Conservation (phyloP, 768 basidiomycete species). For the Tulasnella sp. region DNA sequence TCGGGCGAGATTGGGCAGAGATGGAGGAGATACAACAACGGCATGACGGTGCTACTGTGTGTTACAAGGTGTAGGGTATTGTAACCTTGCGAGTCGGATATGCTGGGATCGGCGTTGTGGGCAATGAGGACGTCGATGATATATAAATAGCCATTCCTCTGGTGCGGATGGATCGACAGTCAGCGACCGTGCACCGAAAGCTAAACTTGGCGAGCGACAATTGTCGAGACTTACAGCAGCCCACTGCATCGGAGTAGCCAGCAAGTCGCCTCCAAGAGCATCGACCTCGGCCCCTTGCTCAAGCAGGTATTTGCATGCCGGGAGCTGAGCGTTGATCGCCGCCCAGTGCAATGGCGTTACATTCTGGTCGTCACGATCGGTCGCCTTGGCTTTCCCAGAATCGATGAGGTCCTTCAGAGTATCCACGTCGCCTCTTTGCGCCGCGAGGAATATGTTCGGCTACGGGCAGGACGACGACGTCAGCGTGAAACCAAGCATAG, state of each 20-base stretch:
- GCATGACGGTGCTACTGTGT: slow-evolving; percentile 91
- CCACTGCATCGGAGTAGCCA: slow-evolving; percentile 96
- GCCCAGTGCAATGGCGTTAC: slow-evolving; percentile 98
- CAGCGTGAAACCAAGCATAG: not conserved
- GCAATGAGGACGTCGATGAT: slow-evolving; percentile 84
- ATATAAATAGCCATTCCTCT: slow-evolving; percentile 86
- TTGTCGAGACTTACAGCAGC: slow-evolving; percentile 44
- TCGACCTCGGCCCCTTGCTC: slow-evolving; percentile 94
- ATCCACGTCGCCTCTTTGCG: slow-evolving; percentile 74
- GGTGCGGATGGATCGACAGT: not conserved
- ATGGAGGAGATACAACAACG: slow-evolving; percentile 79
- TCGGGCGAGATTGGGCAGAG: slow-evolving; percentile 83
- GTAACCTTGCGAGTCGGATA: slow-evolving; percentile 89
- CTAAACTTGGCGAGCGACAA: not conserved
- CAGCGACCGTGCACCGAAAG: not conserved
- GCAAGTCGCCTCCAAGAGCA: slow-evolving; percentile 83
- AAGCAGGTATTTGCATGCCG: slow-evolving; percentile 73
- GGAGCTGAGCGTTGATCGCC: slow-evolving; percentile 90
- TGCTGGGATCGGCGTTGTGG: slow-evolving; percentile 85
- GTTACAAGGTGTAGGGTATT: slow-evolving; percentile 92
- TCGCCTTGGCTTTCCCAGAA: slow-evolving; percentile 55
- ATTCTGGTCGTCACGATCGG: slow-evolving; percentile 78
- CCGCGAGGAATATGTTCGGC: slow-evolving; percentile 63
- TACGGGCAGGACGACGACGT: not conserved
- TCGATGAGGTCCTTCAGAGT: slow-evolving; percentile 55